Percentiles rank a stretch among this genome's conserved stretches.
Evolutionary conservation across 352 stramenopile species (phyloP).

Genomic region (Phytophthora crassamura): DNA sequence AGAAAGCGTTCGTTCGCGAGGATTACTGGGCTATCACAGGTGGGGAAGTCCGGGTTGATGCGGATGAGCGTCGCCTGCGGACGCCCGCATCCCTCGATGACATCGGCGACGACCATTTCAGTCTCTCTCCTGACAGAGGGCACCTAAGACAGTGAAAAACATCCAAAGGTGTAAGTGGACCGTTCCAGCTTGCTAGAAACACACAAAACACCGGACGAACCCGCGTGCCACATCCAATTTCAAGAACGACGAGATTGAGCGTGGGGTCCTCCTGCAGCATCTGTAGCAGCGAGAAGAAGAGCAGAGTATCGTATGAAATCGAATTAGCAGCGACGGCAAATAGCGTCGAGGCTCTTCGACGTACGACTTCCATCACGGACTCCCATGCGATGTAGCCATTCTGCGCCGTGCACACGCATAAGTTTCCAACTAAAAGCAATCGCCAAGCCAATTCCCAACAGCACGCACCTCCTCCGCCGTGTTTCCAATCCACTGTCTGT

Average conservation of each 20-base stretch:
- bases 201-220: constrained; percentile 34
- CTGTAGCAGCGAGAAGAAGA: constrained; percentile 30
- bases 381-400: constrained; percentile 81
- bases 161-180: constrained; percentile 2
- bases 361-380: constrained; percentile 74
- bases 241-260: constrained; percentile 75
- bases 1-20: constrained; percentile 50
- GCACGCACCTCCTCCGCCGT: constrained; percentile 57
- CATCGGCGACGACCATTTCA: constrained; percentile 82
- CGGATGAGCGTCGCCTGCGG: constrained; percentile 71
- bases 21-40: constrained; percentile 62
- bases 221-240: constrained; percentile 83
- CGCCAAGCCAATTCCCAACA: background rate
- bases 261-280: constrained; percentile 71
- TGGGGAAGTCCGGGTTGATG: constrained; percentile 75
- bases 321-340: background rate
- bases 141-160: constrained; percentile 46
- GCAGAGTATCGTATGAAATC: background rate
- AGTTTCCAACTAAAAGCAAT: background rate
- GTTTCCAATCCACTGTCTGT: constrained; percentile 87
- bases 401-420: constrained; percentile 25
- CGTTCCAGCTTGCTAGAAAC: background rate
- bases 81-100: constrained; percentile 59
- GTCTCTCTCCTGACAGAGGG: constrained; percentile 80
- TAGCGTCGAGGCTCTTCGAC: background rate